Percentiles rank a stretch among this genome's conserved stretches.
These are phyloP conservation scores for Hymenoscyphus repandus DNA, from an alignment of 2,329 filamentous ascomycete species.

Conservation along the genomic window DNA sequence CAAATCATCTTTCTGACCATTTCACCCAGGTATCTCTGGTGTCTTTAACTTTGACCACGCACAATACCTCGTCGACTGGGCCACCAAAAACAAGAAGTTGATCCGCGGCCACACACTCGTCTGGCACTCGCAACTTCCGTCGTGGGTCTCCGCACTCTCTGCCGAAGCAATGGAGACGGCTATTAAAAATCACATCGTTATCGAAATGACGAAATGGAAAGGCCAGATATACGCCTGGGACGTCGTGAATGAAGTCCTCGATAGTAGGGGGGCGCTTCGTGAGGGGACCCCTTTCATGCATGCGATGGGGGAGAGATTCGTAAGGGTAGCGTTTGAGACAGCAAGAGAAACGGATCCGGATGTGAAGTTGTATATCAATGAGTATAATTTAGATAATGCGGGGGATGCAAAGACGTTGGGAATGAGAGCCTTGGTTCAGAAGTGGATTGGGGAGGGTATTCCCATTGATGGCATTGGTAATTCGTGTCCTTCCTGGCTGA, in stretches of 20 bases:
- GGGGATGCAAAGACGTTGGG: conserved; percentile 32
- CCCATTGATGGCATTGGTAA: conserved; percentile 43
- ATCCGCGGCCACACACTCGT: conserved; percentile 61
- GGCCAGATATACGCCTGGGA: conserved; percentile 59
- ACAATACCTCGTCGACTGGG: conserved; percentile 55
- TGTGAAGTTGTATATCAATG: conserved; percentile 72
- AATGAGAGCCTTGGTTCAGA: conserved; percentile 5
- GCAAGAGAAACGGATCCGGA: conserved; percentile 60
- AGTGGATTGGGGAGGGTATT: conserved; percentile 4
- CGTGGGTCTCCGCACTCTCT: conserved; percentile 51
- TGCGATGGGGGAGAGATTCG: conserved; percentile 55
- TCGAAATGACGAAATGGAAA: conserved; percentile 53
- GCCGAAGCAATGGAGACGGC: conserved; percentile 37
- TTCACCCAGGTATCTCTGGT: conserved; percentile 37
- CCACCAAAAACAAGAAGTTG: conserved; percentile 47
- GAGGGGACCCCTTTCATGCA: neutral
- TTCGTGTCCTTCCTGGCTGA: neutral
- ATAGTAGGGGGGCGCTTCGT: conserved; percentile 30
- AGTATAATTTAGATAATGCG: conserved; percentile 54
- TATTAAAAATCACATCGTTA: conserved; percentile 55
- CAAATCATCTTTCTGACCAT: neutral
- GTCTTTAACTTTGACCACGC: conserved; percentile 48
- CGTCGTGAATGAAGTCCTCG: conserved; percentile 60
- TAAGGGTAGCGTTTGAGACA: conserved; percentile 64
- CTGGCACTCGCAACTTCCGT: conserved; percentile 54